phyloP scores from a whole-genome alignment of 2,329 filamentous ascomycete species.

The Pseudocercospora pini-densiflorae region DNA sequence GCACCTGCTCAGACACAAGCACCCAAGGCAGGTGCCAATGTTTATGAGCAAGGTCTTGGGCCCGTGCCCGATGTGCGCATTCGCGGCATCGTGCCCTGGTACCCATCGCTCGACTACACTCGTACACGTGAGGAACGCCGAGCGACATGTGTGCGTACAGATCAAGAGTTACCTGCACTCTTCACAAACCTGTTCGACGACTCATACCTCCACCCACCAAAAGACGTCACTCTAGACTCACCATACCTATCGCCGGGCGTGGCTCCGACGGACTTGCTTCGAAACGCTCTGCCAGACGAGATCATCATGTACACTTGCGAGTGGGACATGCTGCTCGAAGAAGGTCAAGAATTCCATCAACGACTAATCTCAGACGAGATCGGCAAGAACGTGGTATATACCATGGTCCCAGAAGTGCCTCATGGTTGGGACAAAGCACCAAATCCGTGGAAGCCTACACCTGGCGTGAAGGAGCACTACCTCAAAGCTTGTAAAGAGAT shows the following conservation, averaged over 20 bases:
- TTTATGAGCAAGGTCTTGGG: conserved; percentile 15
- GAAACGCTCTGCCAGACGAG: conserved; percentile 59
- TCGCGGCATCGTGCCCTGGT: conserved; percentile 64
- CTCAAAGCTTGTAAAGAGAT: conserved; percentile 58
- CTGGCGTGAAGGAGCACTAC: conserved; percentile 60
- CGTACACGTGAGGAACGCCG: conserved; percentile 63
- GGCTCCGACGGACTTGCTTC: conserved; percentile 59
- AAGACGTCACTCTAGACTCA: conserved; percentile 56
- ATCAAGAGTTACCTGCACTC: conserved; percentile 55
- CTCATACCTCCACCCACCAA: conserved; percentile 49
- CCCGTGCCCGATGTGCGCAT: conserved; percentile 49
- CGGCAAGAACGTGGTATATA: conserved; percentile 62
- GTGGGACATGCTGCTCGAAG: conserved; percentile 69
- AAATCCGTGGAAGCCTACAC: conserved; percentile 60
- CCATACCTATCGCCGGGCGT: conserved; percentile 65
- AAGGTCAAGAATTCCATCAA: conserved; percentile 65
- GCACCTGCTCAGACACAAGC: conserved; percentile 16
- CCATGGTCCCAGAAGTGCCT: conserved; percentile 61
- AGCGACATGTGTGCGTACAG: conserved; percentile 58
- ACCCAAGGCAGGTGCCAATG: conserved; percentile 17
- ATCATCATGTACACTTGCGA: conserved; percentile 67
- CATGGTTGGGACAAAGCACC: conserved; percentile 72
- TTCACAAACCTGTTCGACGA: conserved; percentile 59
- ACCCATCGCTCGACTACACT: conserved; percentile 66
- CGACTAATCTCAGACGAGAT: conserved; percentile 50